phyloP scores from a whole-genome alignment of 495 filamentous ascomycete genomes.

The Tirmania nivea region DNA sequence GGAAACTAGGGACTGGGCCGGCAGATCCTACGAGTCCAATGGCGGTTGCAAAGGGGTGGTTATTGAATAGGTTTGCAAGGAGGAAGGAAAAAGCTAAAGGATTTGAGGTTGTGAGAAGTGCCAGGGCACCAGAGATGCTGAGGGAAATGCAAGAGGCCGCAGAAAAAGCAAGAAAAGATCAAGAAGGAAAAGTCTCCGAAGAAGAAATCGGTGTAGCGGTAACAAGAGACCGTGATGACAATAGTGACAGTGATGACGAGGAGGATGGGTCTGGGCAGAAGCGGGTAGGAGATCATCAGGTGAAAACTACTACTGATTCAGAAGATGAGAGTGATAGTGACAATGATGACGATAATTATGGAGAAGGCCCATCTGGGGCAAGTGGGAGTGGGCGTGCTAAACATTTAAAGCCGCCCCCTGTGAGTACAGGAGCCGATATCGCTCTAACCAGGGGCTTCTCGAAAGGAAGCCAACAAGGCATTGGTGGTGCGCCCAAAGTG shows the following conservation, averaged over 20 bases:
- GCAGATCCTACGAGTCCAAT: slow-evolving; percentile 86
- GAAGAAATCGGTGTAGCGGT: neutral
- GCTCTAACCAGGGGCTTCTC: slow-evolving; percentile 10
- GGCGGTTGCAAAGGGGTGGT: slow-evolving; percentile 69
- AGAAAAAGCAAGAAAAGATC: neutral
- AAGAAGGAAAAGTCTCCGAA: neutral
- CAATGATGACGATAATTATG: slow-evolving; percentile 8
- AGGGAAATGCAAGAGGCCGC: slow-evolving; percentile 7
- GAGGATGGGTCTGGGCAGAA: slow-evolving; percentile 9
- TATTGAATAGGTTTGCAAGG: slow-evolving; percentile 19
- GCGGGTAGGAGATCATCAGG: slow-evolving; percentile 1
- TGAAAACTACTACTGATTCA: neutral
- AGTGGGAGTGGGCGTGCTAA: slow-evolving; percentile 16
- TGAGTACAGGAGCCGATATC: slow-evolving; percentile 8
- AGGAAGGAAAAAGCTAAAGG: slow-evolving; percentile 58
- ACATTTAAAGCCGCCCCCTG: slow-evolving; percentile 37
- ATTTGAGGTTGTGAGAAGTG: slow-evolving; percentile 84
- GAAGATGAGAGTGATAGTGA: slow-evolving; percentile 2
- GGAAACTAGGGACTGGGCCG: slow-evolving; percentile 77
- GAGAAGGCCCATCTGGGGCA: neutral
- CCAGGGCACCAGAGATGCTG: slow-evolving; percentile 26
- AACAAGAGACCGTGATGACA: neutral
- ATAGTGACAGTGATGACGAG: slow-evolving; percentile 4
- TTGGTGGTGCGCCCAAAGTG: slow-evolving; percentile 25
- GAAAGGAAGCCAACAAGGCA: slow-evolving; percentile 7